Conservation (phyloP, 2,329 filamentous ascomycete genomes). For the Cercospora zeae-maydis region DNA sequence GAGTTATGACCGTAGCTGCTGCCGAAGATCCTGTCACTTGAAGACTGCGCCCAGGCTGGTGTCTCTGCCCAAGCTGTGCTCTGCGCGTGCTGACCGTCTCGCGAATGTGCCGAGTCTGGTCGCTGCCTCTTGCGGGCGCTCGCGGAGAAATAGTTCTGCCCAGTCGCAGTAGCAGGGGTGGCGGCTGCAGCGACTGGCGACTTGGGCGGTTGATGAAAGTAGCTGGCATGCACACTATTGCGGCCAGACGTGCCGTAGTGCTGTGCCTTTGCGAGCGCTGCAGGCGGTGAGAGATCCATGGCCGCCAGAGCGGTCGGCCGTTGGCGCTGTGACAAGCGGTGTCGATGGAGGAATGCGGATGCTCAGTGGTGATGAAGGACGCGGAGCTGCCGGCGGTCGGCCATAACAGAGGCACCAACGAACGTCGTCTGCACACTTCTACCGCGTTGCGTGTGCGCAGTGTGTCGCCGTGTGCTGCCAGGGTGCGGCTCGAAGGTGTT, state of each 20-base stretch:
- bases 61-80: constrained; percentile 18
- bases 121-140: constrained; percentile 34
- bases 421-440: background rate
- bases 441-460: background rate
- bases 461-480: background rate
- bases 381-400: background rate
- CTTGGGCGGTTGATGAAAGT: constrained; percentile 43
- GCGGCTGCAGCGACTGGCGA: constrained; percentile 38
- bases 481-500: background rate
- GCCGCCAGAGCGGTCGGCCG: constrained; percentile 1
- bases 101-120: constrained; percentile 26
- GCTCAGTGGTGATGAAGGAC: background rate
- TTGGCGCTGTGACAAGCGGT: constrained; percentile 19
- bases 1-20: constrained; percentile 36
- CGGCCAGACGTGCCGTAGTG: constrained; percentile 8
- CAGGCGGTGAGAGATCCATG: constrained; percentile 25
- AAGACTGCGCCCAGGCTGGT: constrained; percentile 24
- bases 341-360: background rate
- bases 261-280: constrained; percentile 15
- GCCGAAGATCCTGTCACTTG: constrained; percentile 24
- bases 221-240: constrained; percentile 27
- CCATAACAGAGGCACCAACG: background rate
- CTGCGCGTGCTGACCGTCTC: constrained; percentile 8
- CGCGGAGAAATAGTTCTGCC: constrained; percentile 31
- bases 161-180: constrained; percentile 25